These are phyloP conservation scores for Lasiosphaeria ovina DNA, from an alignment of 495 filamentous ascomycete species.

Conservation along the genomic window DNA sequence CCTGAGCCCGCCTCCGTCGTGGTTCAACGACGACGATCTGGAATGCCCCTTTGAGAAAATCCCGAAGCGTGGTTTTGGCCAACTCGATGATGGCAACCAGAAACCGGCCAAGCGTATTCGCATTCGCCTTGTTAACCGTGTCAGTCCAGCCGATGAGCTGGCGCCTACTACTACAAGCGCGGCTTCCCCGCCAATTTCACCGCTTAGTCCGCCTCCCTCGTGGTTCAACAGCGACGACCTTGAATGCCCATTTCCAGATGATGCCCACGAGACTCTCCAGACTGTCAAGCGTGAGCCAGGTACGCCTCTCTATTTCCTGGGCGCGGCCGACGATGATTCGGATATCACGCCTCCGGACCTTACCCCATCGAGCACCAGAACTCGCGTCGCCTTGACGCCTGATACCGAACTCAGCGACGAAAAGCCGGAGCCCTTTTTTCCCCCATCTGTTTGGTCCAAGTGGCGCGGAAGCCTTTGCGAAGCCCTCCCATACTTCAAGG, in stretches of 20 bases:
- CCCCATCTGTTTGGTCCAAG: conserved; percentile 52
- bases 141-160: background rate
- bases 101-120: conserved; percentile 10
- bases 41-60: conserved; percentile 1
- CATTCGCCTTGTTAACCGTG: background rate
- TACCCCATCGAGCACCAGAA: background rate
- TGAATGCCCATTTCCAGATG: background rate
- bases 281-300: background rate
- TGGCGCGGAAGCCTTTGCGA: conserved; percentile 64
- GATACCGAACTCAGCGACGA: no score
- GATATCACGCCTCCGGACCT: background rate
- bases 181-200: background rate
- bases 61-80: background rate
- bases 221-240: conserved; percentile 1
- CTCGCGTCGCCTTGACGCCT: no score
- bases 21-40: conserved; percentile 8
- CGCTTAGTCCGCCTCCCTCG: conserved; percentile 3
- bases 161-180: background rate
- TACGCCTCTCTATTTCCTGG: background rate
- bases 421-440: background rate
- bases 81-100: background rate
- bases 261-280: background rate
- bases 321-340: background rate
- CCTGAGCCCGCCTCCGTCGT: background rate
- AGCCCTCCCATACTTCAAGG: conserved; percentile 62